phyloP scores from a whole-genome alignment of 2,329 filamentous ascomycete genomes.

The Rhynchosporium agropyri region DNA sequence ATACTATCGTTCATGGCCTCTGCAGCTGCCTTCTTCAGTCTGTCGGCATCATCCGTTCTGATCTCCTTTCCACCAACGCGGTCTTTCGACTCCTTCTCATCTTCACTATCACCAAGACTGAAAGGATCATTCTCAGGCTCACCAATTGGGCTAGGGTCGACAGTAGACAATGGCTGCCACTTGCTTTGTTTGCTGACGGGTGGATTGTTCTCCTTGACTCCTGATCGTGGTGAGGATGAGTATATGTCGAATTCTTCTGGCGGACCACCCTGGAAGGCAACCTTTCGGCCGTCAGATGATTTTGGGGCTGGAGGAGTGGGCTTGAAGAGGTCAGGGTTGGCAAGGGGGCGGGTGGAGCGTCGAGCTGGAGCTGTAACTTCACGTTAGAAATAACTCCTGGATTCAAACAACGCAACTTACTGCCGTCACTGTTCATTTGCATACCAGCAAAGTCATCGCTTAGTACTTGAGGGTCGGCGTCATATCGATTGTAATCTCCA shows the following conservation, averaged over 20 bases:
- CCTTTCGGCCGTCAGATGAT: conserved; percentile 52
- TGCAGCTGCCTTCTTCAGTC: conserved; percentile 64
- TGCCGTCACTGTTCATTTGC: conserved; percentile 63
- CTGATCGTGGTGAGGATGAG: conserved; percentile 60
- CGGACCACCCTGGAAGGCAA: conserved; percentile 57
- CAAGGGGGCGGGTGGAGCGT: conserved; percentile 64
- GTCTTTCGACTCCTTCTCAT: conserved; percentile 79
- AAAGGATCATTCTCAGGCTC: conserved; percentile 94
- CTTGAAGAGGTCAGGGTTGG: conserved; percentile 82
- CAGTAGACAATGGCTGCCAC: conserved; percentile 89
- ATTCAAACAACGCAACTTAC: conserved; percentile 48
- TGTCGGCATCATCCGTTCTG: conserved; percentile 57
- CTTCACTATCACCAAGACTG: conserved; percentile 92
- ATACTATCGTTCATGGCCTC: conserved; percentile 50
- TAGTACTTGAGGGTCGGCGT: conserved; percentile 88
- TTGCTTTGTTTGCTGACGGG: conserved; percentile 77
- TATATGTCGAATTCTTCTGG: conserved; percentile 83
- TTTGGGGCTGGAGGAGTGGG: conserved; percentile 52
- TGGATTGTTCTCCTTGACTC: conserved; percentile 53
- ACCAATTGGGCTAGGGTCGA: conserved; percentile 81
- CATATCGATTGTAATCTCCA: conserved; percentile 88
- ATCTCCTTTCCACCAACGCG: conserved; percentile 53
- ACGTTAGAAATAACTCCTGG: conserved; percentile 5
- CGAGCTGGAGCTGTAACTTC: conserved; percentile 52
- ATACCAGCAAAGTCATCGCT: conserved; percentile 84